Conservation (phyloP, 768 basidiomycete species). For the Macrolepiota dolichaula region DNA sequence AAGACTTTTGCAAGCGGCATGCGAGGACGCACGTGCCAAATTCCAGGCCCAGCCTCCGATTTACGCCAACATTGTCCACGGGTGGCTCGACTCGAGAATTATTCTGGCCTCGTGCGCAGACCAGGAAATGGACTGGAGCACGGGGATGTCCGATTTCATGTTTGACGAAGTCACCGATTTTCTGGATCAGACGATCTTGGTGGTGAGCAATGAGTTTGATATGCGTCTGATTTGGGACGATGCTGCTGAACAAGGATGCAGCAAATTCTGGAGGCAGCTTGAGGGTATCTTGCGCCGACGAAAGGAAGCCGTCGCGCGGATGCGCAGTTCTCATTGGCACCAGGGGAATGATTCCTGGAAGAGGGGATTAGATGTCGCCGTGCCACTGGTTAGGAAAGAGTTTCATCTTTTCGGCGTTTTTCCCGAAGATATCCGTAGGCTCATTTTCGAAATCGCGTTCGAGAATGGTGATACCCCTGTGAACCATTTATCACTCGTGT, state of each 20-base stretch:
- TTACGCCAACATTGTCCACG: background rate
- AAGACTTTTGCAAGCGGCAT: background rate
- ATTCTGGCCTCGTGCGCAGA: background rate
- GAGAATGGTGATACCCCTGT: background rate
- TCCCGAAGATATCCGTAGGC: background rate
- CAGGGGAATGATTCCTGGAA: background rate
- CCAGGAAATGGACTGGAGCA: background rate
- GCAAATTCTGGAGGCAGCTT: background rate
- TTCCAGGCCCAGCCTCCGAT: background rate
- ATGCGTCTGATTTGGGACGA: background rate
- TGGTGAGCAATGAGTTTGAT: background rate
- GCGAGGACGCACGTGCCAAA: background rate
- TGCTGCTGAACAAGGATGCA: background rate
- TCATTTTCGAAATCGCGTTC: background rate
- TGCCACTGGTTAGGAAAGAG: background rate
- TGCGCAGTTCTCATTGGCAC: background rate
- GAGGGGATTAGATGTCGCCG: background rate
- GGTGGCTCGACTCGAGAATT: background rate
- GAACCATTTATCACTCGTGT: background rate
- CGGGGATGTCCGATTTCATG: background rate
- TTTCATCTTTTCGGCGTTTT: background rate
- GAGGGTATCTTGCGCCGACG: background rate
- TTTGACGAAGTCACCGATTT: background rate
- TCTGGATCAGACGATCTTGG: background rate
- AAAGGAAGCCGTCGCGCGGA: background rate